Evolutionary conservation across 2,329 filamentous ascomycete genomes (phyloP), one percentile per base, ranked within the genome.

Genomic region (Cladosporium phlei): DNA sequence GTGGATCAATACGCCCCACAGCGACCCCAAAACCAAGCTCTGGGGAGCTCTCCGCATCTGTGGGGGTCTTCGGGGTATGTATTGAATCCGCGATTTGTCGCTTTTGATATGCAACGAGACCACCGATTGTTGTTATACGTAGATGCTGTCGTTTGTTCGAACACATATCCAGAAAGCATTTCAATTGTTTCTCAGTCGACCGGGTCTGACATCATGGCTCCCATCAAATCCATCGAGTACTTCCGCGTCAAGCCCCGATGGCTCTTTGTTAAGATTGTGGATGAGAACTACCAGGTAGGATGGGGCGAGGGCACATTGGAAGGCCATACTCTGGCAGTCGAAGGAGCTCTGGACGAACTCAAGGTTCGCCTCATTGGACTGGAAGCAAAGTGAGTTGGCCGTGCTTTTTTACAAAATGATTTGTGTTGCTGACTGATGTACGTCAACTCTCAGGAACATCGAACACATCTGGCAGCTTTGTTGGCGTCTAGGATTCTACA

Each of bases 391-490:
- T 58, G 42, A 46, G 52, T 33, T 20, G 2, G 6, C 9, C 19
- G 11, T 4, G 22, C 19, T 17, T 16, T 22, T 2, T 35, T 14
- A 9, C 14, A 19, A 29, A 9, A 21, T 11, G 14, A 32, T n/a
- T n/a, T n/a, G n/a, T 20, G n/a, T 22, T 25, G 17, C 32, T 52
- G 38, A 50, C 40, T 17, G 60, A 74, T 32, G 3, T 9, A 11
- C n/a, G 2, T 4, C 8, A n/a, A 75, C 52, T 76, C 76, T 20
- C 86, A 82, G 77, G 59, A 80, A 87, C 35, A 88, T 89, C 51
- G 85, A 89, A 59, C 80, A 86, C 51, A 83, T 88, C 49, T 89
- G 85, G 85, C 84, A 88, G 61, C 74, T 75, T 52, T 77, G 78
- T 22, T 88, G 81, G 43, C 33, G 35, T 12, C 14, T 43, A 16